phyloP scores from a whole-genome alignment of 495 filamentous ascomycete species.

The Penicillium turbatum region DNA sequence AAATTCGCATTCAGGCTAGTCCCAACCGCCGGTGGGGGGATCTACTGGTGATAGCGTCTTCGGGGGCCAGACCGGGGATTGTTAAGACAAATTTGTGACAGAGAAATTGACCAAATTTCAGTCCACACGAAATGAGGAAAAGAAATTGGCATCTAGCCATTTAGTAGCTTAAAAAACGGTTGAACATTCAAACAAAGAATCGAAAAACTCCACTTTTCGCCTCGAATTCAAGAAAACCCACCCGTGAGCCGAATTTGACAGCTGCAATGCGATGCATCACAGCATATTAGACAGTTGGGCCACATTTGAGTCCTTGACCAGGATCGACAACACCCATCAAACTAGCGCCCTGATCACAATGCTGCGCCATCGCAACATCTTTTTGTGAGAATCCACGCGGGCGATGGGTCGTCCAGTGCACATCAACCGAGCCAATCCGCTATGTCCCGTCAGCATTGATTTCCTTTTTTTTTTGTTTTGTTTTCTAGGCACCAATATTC shows the following conservation, averaged over 20 bases:
- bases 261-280: not conserved
- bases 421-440: slow-evolving; percentile 44
- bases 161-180: too few relatives aligned
- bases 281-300: slow-evolving; percentile 4
- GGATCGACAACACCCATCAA: slow-evolving; percentile 38
- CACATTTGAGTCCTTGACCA: slow-evolving; percentile 37
- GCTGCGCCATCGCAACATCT: slow-evolving; percentile 60
- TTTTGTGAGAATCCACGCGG: slow-evolving; percentile 65
- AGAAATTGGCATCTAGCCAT: too few relatives aligned
- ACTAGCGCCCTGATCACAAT: slow-evolving; percentile 57
- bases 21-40: slow-evolving; percentile 13
- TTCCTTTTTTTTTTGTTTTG: not conserved
- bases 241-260: too few relatives aligned
- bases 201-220: not conserved
- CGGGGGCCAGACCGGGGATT: not conserved
- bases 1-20: slow-evolving; percentile 11
- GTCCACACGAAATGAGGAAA: not conserved
- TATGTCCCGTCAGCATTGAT: slow-evolving; percentile 16
- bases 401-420: slow-evolving; percentile 70
- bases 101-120: not conserved
- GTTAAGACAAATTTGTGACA: not conserved
- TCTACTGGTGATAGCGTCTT: slow-evolving; percentile 2
- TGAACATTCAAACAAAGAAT: not conserved
- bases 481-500: not conserved
- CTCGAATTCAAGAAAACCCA: not conserved